Evolutionary conservation across 2,329 filamentous ascomycete species (phyloP), one percentile per base, ranked within the genome.

Genomic region (Diaporthe eres): DNA sequence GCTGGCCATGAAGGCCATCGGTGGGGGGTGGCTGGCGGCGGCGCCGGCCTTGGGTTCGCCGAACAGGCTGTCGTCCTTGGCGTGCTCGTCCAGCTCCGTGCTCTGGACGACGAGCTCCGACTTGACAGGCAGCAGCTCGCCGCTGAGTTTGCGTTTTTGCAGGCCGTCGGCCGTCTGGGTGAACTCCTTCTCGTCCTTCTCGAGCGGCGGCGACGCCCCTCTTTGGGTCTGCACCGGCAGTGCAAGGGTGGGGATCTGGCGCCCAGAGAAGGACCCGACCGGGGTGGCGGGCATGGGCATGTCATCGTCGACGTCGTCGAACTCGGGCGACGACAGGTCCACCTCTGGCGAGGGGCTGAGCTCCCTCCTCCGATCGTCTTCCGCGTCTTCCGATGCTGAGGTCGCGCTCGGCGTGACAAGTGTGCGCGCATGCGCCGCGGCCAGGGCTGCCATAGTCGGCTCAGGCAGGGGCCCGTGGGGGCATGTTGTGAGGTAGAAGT

Each of bases 161-260:
- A 98, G 90, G 67, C 93, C 95, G 79, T 95, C 94, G 22, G 97
- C 97, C 1, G 96, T 98, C 85, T 98, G 95, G 9, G 96, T 98
- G 82, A 99, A 99, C 84, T 98, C 97, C 82, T 94, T 94, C 87
- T 98, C 96, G 80, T 98, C 96, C 80, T 94, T 95, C 86, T 98
- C 96, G 51, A 98, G 88, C 22, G 95, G 95, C 71, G 96, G 96
- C 78, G 95, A 97, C 34, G 94, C 92, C n/a, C 93, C 94, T 76
- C 94, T 92, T 77, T 92, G 89, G 77, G 90, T 92, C 80, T 93
- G 90, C 67, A 87, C 84, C 71, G 89, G 85, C 77, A 85, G 75
- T 44, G 81, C 81, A 61, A 68, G 63, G 22, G 63, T 68, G 2
- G 63, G 63, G 22, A 68, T 53, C 12, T 79, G 80, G 65, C 85